Evolutionary conservation across 768 basidiomycete genomes (phyloP), one percentile per base, ranked within the genome.

Genomic region (Tulasnella calospora): DNA sequence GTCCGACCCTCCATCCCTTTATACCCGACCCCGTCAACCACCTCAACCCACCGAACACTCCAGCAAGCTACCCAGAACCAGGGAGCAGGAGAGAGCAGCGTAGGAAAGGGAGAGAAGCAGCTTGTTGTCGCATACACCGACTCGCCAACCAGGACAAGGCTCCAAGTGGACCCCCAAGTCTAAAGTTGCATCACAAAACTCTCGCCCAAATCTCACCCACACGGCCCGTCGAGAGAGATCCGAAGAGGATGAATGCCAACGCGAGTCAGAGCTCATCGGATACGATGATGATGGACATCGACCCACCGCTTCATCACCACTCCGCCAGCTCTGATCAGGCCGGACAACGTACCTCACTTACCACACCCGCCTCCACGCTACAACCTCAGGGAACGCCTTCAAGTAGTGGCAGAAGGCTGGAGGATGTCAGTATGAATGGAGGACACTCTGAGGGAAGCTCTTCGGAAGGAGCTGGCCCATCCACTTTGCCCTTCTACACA

Each of bases 291-390:
- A 72, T 72, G 71, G 71, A 72, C 27, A 72, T 72, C 71, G 71
- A 72, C 71, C 71, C 30, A 72, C 71, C 71, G 71, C 36, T 72
- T 36, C 71, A 72, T 72, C 71, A 72, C 36, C 71, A 40, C 44
- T 72, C 71, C 71, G 12, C 71, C 36, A 40, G 36, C 71, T 27
- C 44, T 38, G 71, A 72, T 72, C 71, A 36, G 0, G 27, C 61
- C 27, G 38, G 38, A 19, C 71, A 72, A 72, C 71, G 27, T 27
- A 23, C 71, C 36, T 40, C 71, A n/a, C 36, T 40, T 27, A 72
- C 71, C 44, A 72, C 38, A 19, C 71, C 71, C 30, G 27, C 36
- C 27, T 72, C 71, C 71, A 40, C 61, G 61, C 27, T 67, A 17
- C 61, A 67, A 67, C 61, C n/a, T 35, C 61, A 27, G 30, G 61